Evolutionary conservation across 805 yeast species (phyloP).

Genomic region (Lipomyces starkeyi): DNA sequence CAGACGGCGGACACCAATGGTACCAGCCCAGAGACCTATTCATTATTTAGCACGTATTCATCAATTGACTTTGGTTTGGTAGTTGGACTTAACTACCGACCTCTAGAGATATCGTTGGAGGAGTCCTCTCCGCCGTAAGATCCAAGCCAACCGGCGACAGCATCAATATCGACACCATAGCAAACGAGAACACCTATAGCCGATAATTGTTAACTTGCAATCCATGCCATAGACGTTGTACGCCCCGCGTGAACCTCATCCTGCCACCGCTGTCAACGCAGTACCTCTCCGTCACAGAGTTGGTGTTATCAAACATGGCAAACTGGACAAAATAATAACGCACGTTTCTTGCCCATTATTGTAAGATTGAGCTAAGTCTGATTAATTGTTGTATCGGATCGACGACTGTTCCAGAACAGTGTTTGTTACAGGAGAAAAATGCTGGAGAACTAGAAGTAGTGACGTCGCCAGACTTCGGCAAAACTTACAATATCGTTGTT

Average conservation of each 20-base stretch:
- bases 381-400: background rate
- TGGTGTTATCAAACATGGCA: background rate
- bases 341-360: slow-evolving; percentile 39
- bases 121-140: slow-evolving; percentile 51
- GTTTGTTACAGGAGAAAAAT: background rate
- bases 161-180: slow-evolving; percentile 51
- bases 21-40: slow-evolving; percentile 48
- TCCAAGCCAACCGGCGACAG: slow-evolving; percentile 51
- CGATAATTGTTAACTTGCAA: slow-evolving; percentile 12
- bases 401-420: background rate
- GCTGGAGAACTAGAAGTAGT: background rate
- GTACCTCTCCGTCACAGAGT: background rate
- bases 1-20: slow-evolving; percentile 48
- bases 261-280: background rate
- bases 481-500: no score
- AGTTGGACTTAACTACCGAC: slow-evolving; percentile 18
- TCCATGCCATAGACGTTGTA: background rate
- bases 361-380: background rate
- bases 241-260: background rate
- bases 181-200: slow-evolving; percentile 46
- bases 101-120: slow-evolving; percentile 49
- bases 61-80: background rate
- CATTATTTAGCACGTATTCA: background rate
- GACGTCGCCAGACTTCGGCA: background rate
- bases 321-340: slow-evolving; percentile 6